Percentiles rank a stretch among this genome's conserved stretches.
Conservation (phyloP, 2,329 filamentous ascomycete species). For the Tetracladium maxilliforme region DNA sequence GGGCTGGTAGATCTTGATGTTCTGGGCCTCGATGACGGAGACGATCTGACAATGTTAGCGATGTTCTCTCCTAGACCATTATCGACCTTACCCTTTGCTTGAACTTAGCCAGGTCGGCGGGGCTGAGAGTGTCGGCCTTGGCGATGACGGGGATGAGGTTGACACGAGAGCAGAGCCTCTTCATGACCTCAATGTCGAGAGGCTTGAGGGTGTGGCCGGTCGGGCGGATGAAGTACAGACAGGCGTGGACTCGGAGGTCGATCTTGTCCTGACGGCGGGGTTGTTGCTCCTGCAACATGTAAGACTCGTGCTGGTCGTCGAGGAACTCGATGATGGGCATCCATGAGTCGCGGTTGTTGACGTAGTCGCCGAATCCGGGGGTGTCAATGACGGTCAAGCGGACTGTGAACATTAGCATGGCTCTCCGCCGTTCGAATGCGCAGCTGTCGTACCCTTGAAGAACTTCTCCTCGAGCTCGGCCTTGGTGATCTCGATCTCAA, state of each 20-base stretch:
- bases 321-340: constrained; percentile 99
- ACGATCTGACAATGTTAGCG: constrained; percentile 51
- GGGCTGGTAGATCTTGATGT: constrained; percentile 98
- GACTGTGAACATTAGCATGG: constrained; percentile 38
- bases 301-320: constrained; percentile 99
- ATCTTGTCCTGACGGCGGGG: constrained; percentile 97
- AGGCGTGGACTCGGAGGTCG: constrained; percentile 94
- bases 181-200: constrained; percentile 99
- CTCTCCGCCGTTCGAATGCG: neutral
- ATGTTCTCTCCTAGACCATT: constrained; percentile 1
- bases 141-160: constrained; percentile 97
- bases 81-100: constrained; percentile 69
- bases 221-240: constrained; percentile 97
- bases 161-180: constrained; percentile 92
- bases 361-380: constrained; percentile 97
- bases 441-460: constrained; percentile 71
- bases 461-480: constrained; percentile 99
- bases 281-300: constrained; percentile 99
- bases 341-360: constrained; percentile 99
- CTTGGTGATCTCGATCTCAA: constrained; percentile 99
- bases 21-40: constrained; percentile 91
- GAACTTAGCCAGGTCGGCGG: constrained; percentile 79
- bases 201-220: constrained; percentile 98
- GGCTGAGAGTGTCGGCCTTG: constrained; percentile 96
- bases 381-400: constrained; percentile 98